phyloP scores from a whole-genome alignment of 495 filamentous ascomycete species.

The Hypoxylon fuscum region DNA sequence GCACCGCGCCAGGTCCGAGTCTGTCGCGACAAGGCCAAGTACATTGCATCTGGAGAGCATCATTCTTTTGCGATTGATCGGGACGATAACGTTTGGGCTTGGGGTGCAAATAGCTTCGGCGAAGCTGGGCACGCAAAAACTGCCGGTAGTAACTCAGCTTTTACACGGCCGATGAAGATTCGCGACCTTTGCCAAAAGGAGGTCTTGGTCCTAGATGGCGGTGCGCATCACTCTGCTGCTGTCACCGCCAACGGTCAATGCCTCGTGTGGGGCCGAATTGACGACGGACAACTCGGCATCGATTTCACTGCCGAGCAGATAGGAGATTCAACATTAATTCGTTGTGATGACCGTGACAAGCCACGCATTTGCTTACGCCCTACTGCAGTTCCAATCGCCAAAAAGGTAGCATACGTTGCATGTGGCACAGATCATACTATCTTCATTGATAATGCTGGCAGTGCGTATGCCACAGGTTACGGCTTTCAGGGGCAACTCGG shows the following conservation, averaged over 20 bases:
- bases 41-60: slow-evolving; percentile 51
- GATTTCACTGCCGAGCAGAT: slow-evolving; percentile 54
- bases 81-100: slow-evolving; percentile 39
- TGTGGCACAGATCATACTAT: slow-evolving; percentile 66
- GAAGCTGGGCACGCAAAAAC: slow-evolving; percentile 66
- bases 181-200: slow-evolving; percentile 55
- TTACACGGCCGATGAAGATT: neutral
- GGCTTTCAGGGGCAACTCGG: slow-evolving; percentile 71
- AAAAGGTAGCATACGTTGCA: slow-evolving; percentile 52
- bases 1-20: slow-evolving; percentile 38
- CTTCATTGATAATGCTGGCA: slow-evolving; percentile 64
- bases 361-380: slow-evolving; percentile 66
- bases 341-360: slow-evolving; percentile 32
- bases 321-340: no score
- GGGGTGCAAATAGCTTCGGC: slow-evolving; percentile 48
- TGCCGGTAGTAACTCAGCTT: slow-evolving; percentile 58
- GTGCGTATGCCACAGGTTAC: slow-evolving; percentile 71
- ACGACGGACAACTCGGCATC: slow-evolving; percentile 67
- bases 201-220: slow-evolving; percentile 60
- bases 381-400: slow-evolving; percentile 48
- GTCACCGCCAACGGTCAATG: slow-evolving; percentile 62
- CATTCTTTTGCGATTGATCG: slow-evolving; percentile 35
- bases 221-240: slow-evolving; percentile 67
- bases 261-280: slow-evolving; percentile 68
- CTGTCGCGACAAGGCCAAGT: slow-evolving; percentile 57